These are phyloP conservation scores for Blepharisma japonicum DNA, from an alignment of 73 alveolate species.

Conservation along the genomic window DNA sequence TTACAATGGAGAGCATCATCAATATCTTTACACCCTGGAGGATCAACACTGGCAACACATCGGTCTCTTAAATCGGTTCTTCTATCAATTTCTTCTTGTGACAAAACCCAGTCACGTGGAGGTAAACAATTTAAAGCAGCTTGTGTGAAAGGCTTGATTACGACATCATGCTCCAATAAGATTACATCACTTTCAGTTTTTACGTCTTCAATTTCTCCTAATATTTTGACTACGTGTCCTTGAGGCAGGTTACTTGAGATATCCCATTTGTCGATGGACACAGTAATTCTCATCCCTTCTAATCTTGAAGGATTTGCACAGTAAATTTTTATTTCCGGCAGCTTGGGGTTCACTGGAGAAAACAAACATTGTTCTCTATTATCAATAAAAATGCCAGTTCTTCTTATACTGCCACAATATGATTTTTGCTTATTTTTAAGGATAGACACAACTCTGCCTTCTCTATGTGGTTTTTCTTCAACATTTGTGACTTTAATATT, in stretches of 20 bases:
- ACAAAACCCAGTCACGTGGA: conserved; percentile 81
- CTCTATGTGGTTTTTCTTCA: conserved; percentile 52
- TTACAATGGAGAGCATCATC: conserved; percentile 99
- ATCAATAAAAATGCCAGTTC: conserved; percentile 24
- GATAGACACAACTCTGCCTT: conserved; percentile 55
- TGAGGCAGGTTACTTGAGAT: conserved; percentile 33
- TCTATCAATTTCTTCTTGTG: conserved; percentile 80
- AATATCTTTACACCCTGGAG: conserved; percentile 98
- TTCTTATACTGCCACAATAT: conserved; percentile 42
- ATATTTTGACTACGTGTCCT: conserved; percentile 82
- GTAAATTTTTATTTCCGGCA: conserved; percentile 26
- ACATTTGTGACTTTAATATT: conserved; percentile 41
- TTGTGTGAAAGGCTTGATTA: conserved; percentile 86
- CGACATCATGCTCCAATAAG: conserved; percentile 93
- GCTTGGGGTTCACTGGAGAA: conserved; percentile 41
- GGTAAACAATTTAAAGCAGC: conserved; percentile 91
- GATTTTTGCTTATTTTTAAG: conserved; percentile 41
- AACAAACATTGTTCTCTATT: conserved; percentile 61
- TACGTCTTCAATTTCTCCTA: conserved; percentile 85
- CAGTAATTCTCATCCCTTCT: conserved; percentile 37
- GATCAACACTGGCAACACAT: conserved; percentile 92
- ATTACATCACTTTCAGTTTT: conserved; percentile 91
- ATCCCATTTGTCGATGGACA: conserved; percentile 43
- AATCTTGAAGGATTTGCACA: neutral
- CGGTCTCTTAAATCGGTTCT: conserved; percentile 90